Conservation (phyloP, 768 basidiomycete genomes). For the Phaeolepiota aurea region DNA sequence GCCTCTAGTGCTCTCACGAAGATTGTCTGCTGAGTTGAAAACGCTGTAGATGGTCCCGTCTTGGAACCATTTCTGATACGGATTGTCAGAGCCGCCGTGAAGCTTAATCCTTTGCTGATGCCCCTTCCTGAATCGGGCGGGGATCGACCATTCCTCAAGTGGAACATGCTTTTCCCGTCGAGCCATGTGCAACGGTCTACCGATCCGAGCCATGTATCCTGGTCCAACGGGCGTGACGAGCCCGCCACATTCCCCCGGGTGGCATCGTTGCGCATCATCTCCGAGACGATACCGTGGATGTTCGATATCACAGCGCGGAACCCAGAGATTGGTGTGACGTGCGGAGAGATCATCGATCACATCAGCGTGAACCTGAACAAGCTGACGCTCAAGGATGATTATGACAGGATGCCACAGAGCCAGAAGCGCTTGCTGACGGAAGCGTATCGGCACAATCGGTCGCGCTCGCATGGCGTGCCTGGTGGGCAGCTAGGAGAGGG, state of each 20-base stretch:
- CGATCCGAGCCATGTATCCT: conserved; percentile 53
- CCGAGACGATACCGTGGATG: conserved; percentile 46
- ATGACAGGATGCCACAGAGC: conserved; percentile 24
- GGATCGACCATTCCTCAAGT: conserved; percentile 46
- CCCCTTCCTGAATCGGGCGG: conserved; percentile 31
- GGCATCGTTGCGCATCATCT: conserved; percentile 42
- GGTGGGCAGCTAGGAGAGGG: conserved; percentile 60
- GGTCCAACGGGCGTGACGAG: conserved; percentile 55
- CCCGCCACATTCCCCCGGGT: conserved; percentile 64
- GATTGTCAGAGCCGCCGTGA: conserved; percentile 36
- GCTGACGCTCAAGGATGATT: conserved; percentile 46
- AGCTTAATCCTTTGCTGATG: conserved; percentile 54
- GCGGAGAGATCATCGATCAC: conserved; percentile 55
- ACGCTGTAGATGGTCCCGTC: conserved; percentile 55
- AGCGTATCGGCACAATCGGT: conserved; percentile 61
- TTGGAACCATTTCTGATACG: conserved; percentile 50
- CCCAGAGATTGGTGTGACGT: conserved; percentile 48
- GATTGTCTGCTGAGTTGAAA: conserved; percentile 5
- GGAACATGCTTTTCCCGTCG: conserved; percentile 69
- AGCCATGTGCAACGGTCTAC: conserved; percentile 52
- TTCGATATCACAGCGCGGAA: conserved; percentile 38
- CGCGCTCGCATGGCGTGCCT: conserved; percentile 53
- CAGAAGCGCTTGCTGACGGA: conserved; percentile 35
- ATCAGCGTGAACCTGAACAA: conserved; percentile 43
- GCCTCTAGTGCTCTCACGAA: conserved; percentile 8